Evolutionary conservation across 169 alveolate genomes (phyloP), one percentile per base, ranked within the genome.

Genomic region (Babesia caballi): DNA sequence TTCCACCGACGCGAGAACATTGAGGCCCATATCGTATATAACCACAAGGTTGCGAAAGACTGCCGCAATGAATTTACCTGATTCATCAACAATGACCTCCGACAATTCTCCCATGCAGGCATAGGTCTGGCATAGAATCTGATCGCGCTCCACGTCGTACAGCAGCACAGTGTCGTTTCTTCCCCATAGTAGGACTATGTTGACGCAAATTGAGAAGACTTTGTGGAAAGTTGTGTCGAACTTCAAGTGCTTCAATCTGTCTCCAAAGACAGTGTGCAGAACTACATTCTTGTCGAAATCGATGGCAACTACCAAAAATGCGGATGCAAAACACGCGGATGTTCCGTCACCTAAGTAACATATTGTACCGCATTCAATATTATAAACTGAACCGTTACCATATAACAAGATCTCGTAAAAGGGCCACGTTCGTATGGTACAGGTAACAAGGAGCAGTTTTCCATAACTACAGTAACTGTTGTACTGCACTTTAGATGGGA

Each of bases 11-110:
- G 88, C 75, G 17, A 88, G 38, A 25, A 82, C 72, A 35, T 49
- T 46, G 32, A 88, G 49, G 60, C 70, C 75, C 23, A 84, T 76
- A 23, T 87, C 89, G 12, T 80, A 84, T 12, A 88, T 76, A 69
- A 84, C 85, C 33, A 84, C 81, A 23, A 53, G 68, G 40, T 83
- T 84, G 47, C 67, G 71, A 76, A 74, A 88, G 12, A 88, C 82
- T 23, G 75, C 68, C 21, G 90, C 90, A 3, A 88, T 74, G 27
- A 84, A 46, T 5, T 84, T 82, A 47, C 75, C 73, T 11, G 76
- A 71, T 35, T 59, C 53, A 23, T 81, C 82, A 21, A 84, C 88
- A 0, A 84, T 40, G 19, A 83, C 82, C 21, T 71, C 60, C 14
- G 32, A 36, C 30, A 84, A 84, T 41, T 85, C 80, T 17, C 84